A percentile compares a stretch with the other conserved stretches of the same genome.
Evolutionary conservation across 768 basidiomycete species (phyloP).

Genomic region (Amanita polypyramis): DNA sequence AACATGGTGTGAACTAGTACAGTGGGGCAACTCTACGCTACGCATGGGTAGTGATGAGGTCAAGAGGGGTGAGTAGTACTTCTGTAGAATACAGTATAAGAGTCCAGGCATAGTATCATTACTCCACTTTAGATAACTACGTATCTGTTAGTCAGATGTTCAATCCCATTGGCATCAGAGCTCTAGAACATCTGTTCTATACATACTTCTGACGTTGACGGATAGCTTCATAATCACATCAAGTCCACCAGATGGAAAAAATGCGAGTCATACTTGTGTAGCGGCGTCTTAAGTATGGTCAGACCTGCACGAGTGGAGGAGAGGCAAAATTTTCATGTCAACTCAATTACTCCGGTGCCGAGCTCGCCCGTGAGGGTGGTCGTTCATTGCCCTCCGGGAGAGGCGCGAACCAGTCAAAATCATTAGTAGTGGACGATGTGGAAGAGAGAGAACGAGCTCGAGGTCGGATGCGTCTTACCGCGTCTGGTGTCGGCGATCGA

Average conservation of each 20-base stretch:
- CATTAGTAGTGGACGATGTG: conserved; percentile 5
- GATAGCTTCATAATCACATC: background rate
- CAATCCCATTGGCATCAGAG: background rate
- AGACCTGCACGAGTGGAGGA: background rate
- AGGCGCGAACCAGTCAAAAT: conserved; percentile 7
- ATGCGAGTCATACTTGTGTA: background rate
- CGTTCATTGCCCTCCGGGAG: conserved; percentile 4
- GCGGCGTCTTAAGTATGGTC: background rate
- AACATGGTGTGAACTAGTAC: background rate
- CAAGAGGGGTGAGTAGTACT: background rate
- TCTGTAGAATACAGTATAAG: background rate
- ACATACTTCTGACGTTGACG: background rate
- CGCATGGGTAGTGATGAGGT: background rate
- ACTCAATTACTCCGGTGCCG: conserved; percentile 3
- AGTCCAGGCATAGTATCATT: background rate
- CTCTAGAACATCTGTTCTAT: background rate
- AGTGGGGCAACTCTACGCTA: background rate
- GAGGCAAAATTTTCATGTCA: background rate
- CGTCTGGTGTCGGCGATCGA: conserved; percentile 26
- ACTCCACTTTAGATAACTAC: background rate
- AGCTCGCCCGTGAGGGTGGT: conserved; percentile 5
- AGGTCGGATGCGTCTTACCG: conserved; percentile 11
- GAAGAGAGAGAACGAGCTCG: conserved; percentile 10
- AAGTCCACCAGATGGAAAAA: conserved; percentile 3
- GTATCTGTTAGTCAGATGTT: background rate